Evolutionary conservation across 805 yeast genomes (phyloP).

Genomic region (Candida rishiriensis): DNA sequence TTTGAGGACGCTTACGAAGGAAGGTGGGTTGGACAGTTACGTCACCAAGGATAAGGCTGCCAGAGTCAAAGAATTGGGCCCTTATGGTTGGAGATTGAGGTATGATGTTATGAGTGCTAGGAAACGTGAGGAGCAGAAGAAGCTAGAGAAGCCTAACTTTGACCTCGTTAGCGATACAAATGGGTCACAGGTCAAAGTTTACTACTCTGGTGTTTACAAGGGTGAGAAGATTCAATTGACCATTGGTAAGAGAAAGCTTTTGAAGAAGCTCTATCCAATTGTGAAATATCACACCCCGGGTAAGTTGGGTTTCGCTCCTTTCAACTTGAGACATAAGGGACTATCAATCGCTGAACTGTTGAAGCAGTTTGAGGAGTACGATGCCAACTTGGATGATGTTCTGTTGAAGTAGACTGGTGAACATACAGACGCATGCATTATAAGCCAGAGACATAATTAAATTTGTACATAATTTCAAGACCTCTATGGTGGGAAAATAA

Average conservation of each 20-base stretch:
- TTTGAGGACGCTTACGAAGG: slow-evolving; percentile 79
- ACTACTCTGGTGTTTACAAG: slow-evolving; percentile 39
- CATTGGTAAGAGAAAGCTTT: slow-evolving; percentile 62
- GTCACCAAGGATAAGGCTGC: slow-evolving; percentile 83
- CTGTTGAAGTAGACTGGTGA: slow-evolving; percentile 6
- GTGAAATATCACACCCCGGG: slow-evolving; percentile 41
- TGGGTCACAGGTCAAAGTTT: slow-evolving; percentile 37
- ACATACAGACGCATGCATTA: not conserved
- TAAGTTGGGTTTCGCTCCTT: slow-evolving; percentile 41
- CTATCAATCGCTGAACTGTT: slow-evolving; percentile 46
- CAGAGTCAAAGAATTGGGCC: slow-evolving; percentile 87
- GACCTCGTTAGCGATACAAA: slow-evolving; percentile 30
- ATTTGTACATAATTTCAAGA: not conserved
- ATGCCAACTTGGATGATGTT: slow-evolving; percentile 32
- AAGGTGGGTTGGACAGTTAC: slow-evolving; percentile 93
- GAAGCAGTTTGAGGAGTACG: slow-evolving; percentile 40
- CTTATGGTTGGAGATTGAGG: slow-evolving; percentile 86
- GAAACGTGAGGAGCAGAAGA: slow-evolving; percentile 36
- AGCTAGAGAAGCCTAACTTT: slow-evolving; percentile 25
- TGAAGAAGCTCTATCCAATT: slow-evolving; percentile 49
- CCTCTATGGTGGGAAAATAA: too few species aligned
- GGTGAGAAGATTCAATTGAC: slow-evolving; percentile 45
- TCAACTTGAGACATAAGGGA: slow-evolving; percentile 40
- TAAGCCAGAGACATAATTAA: too few species aligned
- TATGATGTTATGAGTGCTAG: slow-evolving; percentile 58